Percentiles rank a stretch among this genome's conserved stretches.
Conservation (phyloP, 495 filamentous ascomycete species). For the Daldinia caldariorum region DNA sequence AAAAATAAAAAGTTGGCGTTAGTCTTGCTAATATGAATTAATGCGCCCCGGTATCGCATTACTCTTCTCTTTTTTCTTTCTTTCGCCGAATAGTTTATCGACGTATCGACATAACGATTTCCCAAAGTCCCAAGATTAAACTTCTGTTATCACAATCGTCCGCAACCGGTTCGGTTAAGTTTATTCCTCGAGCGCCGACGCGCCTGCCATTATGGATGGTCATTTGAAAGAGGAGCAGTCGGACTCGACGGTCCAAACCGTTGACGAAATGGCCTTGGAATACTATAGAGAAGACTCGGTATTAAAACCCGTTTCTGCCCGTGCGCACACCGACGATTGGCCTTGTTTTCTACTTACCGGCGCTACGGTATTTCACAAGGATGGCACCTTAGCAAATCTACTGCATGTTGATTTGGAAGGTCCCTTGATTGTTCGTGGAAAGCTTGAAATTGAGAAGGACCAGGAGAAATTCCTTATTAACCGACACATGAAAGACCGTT, state of each 20-base stretch:
- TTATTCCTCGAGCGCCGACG: neutral
- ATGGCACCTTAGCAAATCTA: slow-evolving; percentile 56
- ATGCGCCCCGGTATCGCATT: neutral
- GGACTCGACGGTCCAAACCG: slow-evolving; percentile 45
- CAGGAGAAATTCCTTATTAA: slow-evolving; percentile 50
- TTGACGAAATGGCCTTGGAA: slow-evolving; percentile 42
- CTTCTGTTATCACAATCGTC: slow-evolving; percentile 5
- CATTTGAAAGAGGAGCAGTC: slow-evolving; percentile 48
- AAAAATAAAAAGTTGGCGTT: neutral
- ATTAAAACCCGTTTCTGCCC: slow-evolving; percentile 45
- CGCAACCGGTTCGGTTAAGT: slow-evolving; percentile 2
- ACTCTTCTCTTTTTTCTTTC: neutral
- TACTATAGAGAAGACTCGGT: slow-evolving; percentile 50
- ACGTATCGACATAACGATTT: neutral
- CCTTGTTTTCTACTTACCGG: slow-evolving; percentile 57
- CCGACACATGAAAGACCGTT: slow-evolving; percentile 50
- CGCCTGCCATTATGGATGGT: slow-evolving; percentile 47
- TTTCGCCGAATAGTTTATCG: neutral
- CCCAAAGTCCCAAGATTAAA: neutral
- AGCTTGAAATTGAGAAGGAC: slow-evolving; percentile 52
- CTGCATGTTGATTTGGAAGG: slow-evolving; percentile 55
- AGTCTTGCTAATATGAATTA: neutral
- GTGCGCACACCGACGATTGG: slow-evolving; percentile 46
- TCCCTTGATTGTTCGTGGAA: slow-evolving; percentile 57
- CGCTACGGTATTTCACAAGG: slow-evolving; percentile 55